A percentile compares a stretch with the other conserved stretches of the same genome.
Conservation (phyloP, 2,329 filamentous ascomycete genomes). For the Neonectria punicea region DNA sequence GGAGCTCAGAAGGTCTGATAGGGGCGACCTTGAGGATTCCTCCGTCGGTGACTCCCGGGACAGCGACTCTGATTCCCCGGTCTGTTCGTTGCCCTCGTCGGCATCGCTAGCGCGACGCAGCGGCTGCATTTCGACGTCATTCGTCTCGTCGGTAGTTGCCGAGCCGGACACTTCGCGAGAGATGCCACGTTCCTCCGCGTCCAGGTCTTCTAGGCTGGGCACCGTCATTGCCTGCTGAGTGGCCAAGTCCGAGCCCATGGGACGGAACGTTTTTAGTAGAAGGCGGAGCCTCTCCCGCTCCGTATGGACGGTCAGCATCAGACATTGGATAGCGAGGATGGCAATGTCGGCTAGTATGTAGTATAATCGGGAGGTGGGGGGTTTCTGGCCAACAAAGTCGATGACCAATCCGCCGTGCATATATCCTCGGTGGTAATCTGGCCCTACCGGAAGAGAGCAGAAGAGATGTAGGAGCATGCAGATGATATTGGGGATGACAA, state of each 20-base stretch:
- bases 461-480: slow-evolving; percentile 71
- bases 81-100: slow-evolving; percentile 38
- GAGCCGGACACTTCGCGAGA: slow-evolving; percentile 52
- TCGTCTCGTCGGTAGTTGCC: slow-evolving; percentile 49
- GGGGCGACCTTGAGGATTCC: slow-evolving; percentile 49
- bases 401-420: slow-evolving; percentile 74
- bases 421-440: slow-evolving; percentile 71
- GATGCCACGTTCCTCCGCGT: slow-evolving; percentile 67
- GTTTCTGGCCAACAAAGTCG: slow-evolving; percentile 75
- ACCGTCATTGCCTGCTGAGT: slow-evolving; percentile 37
- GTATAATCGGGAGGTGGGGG: slow-evolving; percentile 65
- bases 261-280: slow-evolving; percentile 54
- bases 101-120: slow-evolving; percentile 38
- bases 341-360: slow-evolving; percentile 66
- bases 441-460: slow-evolving; percentile 64
- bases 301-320: slow-evolving; percentile 72
- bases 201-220: slow-evolving; percentile 59
- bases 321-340: slow-evolving; percentile 67
- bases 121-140: slow-evolving; percentile 59
- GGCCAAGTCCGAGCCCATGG: slow-evolving; percentile 45
- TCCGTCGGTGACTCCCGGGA: slow-evolving; percentile 41
- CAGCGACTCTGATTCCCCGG: slow-evolving; percentile 43
- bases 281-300: slow-evolving; percentile 68
- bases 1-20: slow-evolving; percentile 62
- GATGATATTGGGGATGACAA: slow-evolving; percentile 67